Percentiles rank a stretch among this genome's conserved stretches.
Conservation (phyloP, 805 yeast species). For the Tetrapisispora nanseiensis region DNA sequence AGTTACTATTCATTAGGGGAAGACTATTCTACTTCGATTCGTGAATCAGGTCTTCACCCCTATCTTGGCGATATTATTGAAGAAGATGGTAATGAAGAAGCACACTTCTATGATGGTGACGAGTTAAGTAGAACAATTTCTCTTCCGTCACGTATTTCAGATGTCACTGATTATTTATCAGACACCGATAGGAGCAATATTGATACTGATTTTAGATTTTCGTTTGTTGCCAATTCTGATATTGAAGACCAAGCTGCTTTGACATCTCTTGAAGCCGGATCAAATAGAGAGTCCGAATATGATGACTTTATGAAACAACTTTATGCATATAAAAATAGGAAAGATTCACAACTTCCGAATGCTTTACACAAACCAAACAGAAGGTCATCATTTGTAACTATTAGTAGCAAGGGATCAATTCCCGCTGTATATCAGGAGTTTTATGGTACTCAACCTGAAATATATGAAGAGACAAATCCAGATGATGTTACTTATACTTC, state of each 20-base stretch:
- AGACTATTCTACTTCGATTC: slow-evolving; percentile 26
- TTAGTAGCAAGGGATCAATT: slow-evolving; percentile 25
- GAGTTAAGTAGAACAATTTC: slow-evolving; percentile 34
- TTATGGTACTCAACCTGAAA: slow-evolving; percentile 15
- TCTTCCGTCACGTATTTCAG: slow-evolving; percentile 33
- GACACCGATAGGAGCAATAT: slow-evolving; percentile 33
- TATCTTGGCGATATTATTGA: slow-evolving; percentile 17
- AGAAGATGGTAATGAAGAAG: slow-evolving; percentile 18
- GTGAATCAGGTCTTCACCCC: slow-evolving; percentile 14
- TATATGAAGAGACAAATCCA: slow-evolving; percentile 22
- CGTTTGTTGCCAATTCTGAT: slow-evolving; percentile 23
- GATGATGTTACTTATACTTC: slow-evolving; percentile 30
- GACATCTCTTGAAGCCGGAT: neutral
- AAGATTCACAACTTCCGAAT: slow-evolving; percentile 3
- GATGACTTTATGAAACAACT: slow-evolving; percentile 26
- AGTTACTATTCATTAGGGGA: slow-evolving; percentile 34
- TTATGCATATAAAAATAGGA: slow-evolving; percentile 16
- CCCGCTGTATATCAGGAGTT: slow-evolving; percentile 25
- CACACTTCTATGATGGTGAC: slow-evolving; percentile 25
- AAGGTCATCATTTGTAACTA: slow-evolving; percentile 24
- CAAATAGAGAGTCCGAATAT: slow-evolving; percentile 20
- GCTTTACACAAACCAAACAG: neutral
- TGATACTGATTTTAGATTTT: slow-evolving; percentile 33
- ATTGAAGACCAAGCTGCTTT: slow-evolving; percentile 13
- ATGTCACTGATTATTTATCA: slow-evolving; percentile 24